phyloP scores from a whole-genome alignment of 2,329 filamentous ascomycete genomes.

The Rugonectria rugulosa region DNA sequence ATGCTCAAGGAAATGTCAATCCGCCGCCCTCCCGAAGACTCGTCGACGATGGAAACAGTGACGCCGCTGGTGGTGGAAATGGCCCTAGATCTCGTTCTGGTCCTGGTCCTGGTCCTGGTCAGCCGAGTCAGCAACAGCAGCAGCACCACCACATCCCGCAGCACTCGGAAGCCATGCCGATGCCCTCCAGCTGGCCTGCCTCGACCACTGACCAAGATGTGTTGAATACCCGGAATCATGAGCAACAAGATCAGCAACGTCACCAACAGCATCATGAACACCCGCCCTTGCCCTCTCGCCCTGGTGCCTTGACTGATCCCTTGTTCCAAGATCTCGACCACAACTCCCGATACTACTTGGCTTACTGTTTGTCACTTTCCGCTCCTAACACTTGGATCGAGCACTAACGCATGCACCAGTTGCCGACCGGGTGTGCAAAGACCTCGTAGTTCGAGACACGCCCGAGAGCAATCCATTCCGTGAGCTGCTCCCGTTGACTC shows the following conservation, averaged over 20 bases:
- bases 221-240: no score
- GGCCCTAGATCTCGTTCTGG: no score
- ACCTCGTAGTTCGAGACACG: conserved; percentile 59
- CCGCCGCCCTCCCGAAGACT: conserved; percentile 37
- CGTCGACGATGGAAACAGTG: conserved; percentile 29
- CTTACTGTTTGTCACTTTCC: conserved; percentile 51
- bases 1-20: conserved; percentile 56
- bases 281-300: conserved; percentile 30
- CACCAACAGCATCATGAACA: conserved; percentile 9
- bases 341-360: conserved; percentile 55
- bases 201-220: background rate
- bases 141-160: conserved; percentile 11
- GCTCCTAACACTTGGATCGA: conserved; percentile 12
- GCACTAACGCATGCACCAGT: conserved; percentile 46
- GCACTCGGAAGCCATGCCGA: conserved; percentile 18
- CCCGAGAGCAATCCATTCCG: conserved; percentile 56
- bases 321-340: conserved; percentile 61
- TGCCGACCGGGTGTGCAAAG: conserved; percentile 59
- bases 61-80: background rate
- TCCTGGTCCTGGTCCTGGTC: no score
- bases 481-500: conserved; percentile 56
- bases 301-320: conserved; percentile 57
- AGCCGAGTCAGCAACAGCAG: background rate
- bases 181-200: conserved; percentile 7
- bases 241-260: conserved; percentile 7